Percentiles rank a stretch among this genome's conserved stretches.
Conservation (phyloP, 2,329 filamentous ascomycete species). For the Plectosphaerella plurivora region DNA sequence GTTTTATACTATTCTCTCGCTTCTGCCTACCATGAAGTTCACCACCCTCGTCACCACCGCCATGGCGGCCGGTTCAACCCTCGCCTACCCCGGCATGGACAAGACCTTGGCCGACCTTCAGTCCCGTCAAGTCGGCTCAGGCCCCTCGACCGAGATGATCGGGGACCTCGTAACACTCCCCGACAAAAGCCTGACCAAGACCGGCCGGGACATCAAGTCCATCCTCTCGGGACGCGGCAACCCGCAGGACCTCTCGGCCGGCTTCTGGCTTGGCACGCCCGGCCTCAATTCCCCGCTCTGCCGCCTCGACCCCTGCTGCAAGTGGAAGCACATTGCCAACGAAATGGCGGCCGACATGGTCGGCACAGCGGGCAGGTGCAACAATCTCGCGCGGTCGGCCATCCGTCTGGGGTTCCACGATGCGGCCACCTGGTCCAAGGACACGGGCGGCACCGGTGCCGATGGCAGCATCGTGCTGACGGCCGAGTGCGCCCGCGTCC, state of each 20-base stretch:
- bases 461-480: constrained; percentile 40
- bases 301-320: constrained; percentile 34
- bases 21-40: constrained; percentile 7
- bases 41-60: constrained; percentile 1
- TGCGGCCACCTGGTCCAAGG: constrained; percentile 37
- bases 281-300: constrained; percentile 22
- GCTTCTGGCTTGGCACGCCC: constrained; percentile 17
- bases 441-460: constrained; percentile 34
- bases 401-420: constrained; percentile 46
- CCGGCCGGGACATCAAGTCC: constrained; percentile 30
- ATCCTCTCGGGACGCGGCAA: constrained; percentile 26
- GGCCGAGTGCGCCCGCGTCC: constrained; percentile 27
- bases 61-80: constrained; percentile 2
- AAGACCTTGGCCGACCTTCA: constrained; percentile 12
- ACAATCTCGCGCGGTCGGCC: constrained; percentile 35
- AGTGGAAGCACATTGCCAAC: constrained; percentile 37
- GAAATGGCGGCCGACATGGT: constrained; percentile 31
- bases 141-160: constrained; percentile 18
- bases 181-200: constrained; percentile 23
- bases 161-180: constrained; percentile 31
- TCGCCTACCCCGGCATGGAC: constrained; percentile 18
- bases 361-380: constrained; percentile 34
- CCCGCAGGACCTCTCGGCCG: constrained; percentile 13
- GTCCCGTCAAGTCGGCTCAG: constrained; percentile 6
- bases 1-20: neutral